Evolutionary conservation across 208 protist genomes (phyloP).

Genomic region (Histomonas meleagridis): DNA sequence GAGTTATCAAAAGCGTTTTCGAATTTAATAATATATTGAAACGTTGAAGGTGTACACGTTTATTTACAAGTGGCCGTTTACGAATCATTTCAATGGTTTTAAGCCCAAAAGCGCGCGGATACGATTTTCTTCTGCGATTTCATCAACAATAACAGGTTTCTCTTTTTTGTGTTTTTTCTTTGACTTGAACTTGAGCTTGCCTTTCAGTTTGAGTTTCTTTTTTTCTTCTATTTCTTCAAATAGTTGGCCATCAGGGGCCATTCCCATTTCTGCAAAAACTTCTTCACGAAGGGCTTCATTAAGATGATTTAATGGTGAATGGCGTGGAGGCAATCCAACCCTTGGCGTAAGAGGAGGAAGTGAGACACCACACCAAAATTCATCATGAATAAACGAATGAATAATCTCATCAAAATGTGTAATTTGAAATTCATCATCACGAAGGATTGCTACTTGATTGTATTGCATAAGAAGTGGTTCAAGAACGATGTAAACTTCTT

Average conservation of each 20-base stretch:
- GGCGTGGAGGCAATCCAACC: background rate
- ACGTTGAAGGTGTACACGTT: too few relatives aligned
- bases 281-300: background rate
- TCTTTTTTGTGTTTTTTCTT: background rate
- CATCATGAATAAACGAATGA: background rate
- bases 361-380: conserved; percentile 26
- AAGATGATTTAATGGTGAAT: background rate
- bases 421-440: background rate
- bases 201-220: background rate
- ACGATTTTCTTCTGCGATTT: conserved; percentile 32
- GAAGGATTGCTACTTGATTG: background rate
- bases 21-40: too few relatives aligned
- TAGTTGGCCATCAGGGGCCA: background rate
- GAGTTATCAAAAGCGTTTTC: too few relatives aligned
- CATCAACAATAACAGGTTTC: background rate
- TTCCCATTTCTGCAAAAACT: conserved; percentile 8
- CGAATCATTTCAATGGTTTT: too few relatives aligned
- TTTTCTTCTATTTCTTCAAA: background rate
- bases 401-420: background rate
- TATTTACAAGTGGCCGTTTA: too few relatives aligned
- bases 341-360: background rate
- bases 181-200: background rate
- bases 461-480: background rate
- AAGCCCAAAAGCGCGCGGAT: background rate
- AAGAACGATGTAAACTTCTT: conserved; percentile 15